phyloP scores from a whole-genome alignment of 2,329 filamentous ascomycete genomes.

The Sporothrix brasiliensis region DNA sequence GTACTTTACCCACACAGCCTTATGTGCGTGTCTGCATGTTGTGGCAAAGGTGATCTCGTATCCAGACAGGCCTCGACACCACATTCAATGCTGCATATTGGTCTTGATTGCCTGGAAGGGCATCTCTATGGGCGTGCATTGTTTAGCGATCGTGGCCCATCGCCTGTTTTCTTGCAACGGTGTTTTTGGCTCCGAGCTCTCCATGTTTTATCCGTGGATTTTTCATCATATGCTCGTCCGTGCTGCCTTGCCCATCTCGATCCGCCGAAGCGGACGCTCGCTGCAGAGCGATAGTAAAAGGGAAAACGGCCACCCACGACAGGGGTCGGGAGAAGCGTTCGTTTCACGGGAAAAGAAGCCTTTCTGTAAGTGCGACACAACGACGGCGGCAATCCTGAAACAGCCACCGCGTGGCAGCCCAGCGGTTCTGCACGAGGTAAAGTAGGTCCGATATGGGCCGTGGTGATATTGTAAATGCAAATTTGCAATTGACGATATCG shows the following conservation, averaged over 20 bases:
- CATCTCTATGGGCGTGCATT: constrained; percentile 6
- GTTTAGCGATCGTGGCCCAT: background rate
- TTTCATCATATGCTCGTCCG: no score
- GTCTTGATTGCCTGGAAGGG: background rate
- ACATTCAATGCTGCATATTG: background rate
- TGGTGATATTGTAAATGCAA: background rate
- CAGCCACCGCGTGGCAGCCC: constrained; percentile 20
- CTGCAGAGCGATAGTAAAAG: background rate
- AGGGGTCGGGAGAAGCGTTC: background rate
- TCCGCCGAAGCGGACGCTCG: background rate
- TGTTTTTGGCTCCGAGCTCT: background rate
- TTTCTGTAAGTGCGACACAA: background rate
- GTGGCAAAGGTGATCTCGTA: background rate
- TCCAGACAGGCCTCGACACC: background rate
- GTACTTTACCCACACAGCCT: background rate
- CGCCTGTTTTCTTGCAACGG: background rate
- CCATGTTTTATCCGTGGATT: background rate
- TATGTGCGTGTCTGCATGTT: background rate
- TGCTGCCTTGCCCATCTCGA: constrained; percentile 1
- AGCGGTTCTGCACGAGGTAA: background rate
- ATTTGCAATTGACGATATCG: background rate
- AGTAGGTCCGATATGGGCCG: background rate
- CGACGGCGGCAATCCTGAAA: constrained; percentile 24
- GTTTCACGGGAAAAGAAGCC: background rate
- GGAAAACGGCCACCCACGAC: background rate